Conservation (phyloP, 2,329 filamentous ascomycete species). For the Xylariaceae sp. region DNA sequence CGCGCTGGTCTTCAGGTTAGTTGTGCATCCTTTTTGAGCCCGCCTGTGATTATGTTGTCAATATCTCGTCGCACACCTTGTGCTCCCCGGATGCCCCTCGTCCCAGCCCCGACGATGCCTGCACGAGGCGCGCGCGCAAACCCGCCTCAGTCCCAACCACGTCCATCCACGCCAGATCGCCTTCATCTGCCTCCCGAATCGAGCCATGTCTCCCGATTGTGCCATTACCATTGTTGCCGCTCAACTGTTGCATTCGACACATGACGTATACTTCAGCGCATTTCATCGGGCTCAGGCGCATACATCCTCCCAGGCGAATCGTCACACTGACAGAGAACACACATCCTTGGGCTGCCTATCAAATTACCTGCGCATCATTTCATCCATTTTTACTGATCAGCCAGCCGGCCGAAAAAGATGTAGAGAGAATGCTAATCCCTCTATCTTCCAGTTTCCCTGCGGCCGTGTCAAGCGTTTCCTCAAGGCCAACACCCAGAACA, state of each 20-base stretch:
- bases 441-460: slow-evolving; percentile 75
- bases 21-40: slow-evolving; percentile 26
- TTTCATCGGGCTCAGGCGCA: no score
- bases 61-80: slow-evolving; percentile 6
- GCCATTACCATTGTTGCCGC: neutral
- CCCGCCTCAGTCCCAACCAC: neutral
- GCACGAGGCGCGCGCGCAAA: neutral
- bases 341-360: no score
- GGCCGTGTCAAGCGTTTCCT: slow-evolving; percentile 99
- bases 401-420: no score
- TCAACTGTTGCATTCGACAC: neutral
- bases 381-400: neutral
- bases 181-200: neutral
- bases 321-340: no score
- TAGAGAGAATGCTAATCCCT: no score
- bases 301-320: no score
- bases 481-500: slow-evolving; percentile 98
- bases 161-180: neutral
- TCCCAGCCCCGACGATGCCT: slow-evolving; percentile 1
- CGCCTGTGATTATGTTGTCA: slow-evolving; percentile 8
- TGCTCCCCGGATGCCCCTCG: slow-evolving; percentile 7
- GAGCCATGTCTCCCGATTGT: neutral
- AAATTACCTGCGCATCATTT: slow-evolving; percentile 1
- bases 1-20: slow-evolving; percentile 94
- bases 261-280: no score